Evolutionary conservation across 352 stramenopile genomes (phyloP).

Genomic region (Thalassiosira livingstoniorum): DNA sequence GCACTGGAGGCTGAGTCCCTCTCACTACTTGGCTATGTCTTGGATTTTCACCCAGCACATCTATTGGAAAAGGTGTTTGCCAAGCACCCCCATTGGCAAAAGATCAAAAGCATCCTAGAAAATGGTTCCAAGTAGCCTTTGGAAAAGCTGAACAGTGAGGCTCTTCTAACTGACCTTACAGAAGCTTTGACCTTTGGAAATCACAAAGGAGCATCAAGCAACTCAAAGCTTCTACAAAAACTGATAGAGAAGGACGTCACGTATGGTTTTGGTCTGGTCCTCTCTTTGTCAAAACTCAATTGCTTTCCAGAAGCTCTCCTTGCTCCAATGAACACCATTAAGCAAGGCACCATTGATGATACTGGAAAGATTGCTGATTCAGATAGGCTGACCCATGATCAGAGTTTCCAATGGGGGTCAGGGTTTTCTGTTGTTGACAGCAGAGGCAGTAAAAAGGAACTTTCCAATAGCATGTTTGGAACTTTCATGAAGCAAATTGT

Average conservation of each 20-base stretch:
- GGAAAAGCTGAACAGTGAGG: background rate
- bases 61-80: background rate
- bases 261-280: background rate
- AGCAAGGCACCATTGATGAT: background rate
- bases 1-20: background rate
- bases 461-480: slow-evolving; percentile 22
- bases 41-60: background rate
- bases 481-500: slow-evolving; percentile 12
- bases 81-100: background rate
- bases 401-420: background rate
- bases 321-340: background rate
- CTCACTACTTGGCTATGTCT: background rate
- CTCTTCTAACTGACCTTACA: background rate
- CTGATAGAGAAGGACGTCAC: background rate
- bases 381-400: background rate
- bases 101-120: background rate
- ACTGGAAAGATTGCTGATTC: background rate
- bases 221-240: background rate
- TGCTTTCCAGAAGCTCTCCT: background rate
- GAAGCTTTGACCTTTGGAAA: background rate
- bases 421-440: slow-evolving; percentile 5
- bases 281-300: background rate
- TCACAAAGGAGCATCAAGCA: background rate
- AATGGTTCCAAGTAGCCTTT: background rate
- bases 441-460: background rate